Base-by-base conservation (phyloP, 2,329 filamentous ascomycete species). In the Colletotrichum phormii region DNA sequence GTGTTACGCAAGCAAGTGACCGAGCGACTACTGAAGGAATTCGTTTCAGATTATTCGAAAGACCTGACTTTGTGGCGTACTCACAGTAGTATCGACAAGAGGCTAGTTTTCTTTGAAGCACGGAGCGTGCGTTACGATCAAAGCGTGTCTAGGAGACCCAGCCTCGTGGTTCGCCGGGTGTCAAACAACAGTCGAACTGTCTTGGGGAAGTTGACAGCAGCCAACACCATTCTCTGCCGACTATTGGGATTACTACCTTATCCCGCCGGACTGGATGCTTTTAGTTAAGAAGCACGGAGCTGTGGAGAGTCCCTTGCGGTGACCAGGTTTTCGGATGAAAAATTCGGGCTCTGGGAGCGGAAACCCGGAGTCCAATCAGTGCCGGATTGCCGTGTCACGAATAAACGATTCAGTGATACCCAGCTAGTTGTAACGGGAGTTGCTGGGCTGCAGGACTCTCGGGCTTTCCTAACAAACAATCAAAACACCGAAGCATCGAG, bases 131-230 rank as follows among this genome's bases (percentile, higher is more conserved):
- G 35, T 33, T 33, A 51, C 31, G 58, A 64, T 58, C 70, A 64
- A 59, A 69, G 65, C 70, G 63, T 26, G 59, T 15, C 15, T 31
- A 69, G 58, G 15, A 22, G 57, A 42, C 55, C 35, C 53, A 46
- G 37, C 58, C 31, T 18, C n/a, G 35, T 49, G 64, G 35, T 24
- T 59, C 53, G 31, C 31, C 51, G 51, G 13, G 51, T 22, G 59
- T 60, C 69, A 63, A 60, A 69, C 53, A 31, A 49, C 7, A 9
- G 3, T 22, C n/a, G 35, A 22, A n/a, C 57, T 63, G 26, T 26
- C 31, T 49, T 9, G 42, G 42, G 18, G 18, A 33, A 12, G 7
- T 71, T 71, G 63, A 71, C 55, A 71, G 63, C n/a, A 61, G 53
- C 33, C 24, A 12, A 51, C 15, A 13, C 13, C 18, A 11, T 29